phyloP scores from a whole-genome alignment of 129 eudicot genomes.

The Ambrosia artemisiifolia region DNA sequence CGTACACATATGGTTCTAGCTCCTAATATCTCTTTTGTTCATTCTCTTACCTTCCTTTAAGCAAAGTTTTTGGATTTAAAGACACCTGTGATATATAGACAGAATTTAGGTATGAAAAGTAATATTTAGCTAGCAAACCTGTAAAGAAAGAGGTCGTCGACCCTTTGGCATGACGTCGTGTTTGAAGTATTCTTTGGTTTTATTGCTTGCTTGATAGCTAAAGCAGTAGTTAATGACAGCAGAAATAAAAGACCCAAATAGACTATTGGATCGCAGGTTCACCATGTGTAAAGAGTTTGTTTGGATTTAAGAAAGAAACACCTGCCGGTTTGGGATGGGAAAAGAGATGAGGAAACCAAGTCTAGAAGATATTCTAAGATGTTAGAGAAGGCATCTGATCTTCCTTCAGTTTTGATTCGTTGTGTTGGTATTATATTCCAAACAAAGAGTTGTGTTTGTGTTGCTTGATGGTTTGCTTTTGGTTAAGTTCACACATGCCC shows the following conservation, averaged over 20 bases:
- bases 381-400: conserved; percentile 46
- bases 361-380: conserved; percentile 45
- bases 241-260: conserved; percentile 47
- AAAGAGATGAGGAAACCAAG: conserved; percentile 27
- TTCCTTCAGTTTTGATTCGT: conserved; percentile 30
- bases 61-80: conserved; percentile 12
- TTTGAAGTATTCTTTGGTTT: conserved; percentile 27
- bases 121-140: conserved; percentile 50
- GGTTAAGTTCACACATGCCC: conserved; percentile 23
- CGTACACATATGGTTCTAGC: conserved; percentile 2
- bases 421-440: conserved; percentile 42
- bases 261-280: conserved; percentile 38
- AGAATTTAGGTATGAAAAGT: conserved; percentile 2
- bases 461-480: conserved; percentile 25
- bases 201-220: conserved; percentile 48
- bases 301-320: conserved; percentile 14
- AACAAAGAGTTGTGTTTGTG: conserved; percentile 37
- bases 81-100: background rate
- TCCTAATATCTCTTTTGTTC: conserved; percentile 19
- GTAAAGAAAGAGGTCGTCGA: conserved; percentile 82
- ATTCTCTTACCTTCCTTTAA: conserved; percentile 1
- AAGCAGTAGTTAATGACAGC: conserved; percentile 38
- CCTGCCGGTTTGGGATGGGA: background rate
- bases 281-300: conserved; percentile 28
- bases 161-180: conserved; percentile 62